Conservation (phyloP, 257 asterid genomes). For the Solanum chilense region DNA sequence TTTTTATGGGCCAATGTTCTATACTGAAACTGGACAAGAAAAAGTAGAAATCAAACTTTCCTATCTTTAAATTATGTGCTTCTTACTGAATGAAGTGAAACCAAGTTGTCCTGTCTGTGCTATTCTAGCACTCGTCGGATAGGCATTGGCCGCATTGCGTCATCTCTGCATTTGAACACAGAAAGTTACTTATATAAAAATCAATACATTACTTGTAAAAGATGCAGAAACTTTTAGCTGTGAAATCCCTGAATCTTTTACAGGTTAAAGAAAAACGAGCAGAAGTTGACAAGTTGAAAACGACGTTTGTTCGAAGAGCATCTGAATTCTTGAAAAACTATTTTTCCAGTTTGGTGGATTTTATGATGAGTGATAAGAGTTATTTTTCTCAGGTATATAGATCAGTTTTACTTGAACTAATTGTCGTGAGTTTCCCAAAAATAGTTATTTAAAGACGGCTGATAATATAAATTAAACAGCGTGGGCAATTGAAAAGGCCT, state of each 20-base stretch:
- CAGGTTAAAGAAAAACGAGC: constrained; percentile 90
- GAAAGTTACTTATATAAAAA: background rate
- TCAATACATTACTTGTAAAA: background rate
- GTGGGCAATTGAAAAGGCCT: constrained; percentile 95
- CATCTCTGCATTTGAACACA: background rate
- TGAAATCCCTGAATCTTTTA: constrained; percentile 9
- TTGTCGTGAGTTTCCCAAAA: background rate
- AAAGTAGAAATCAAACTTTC: background rate
- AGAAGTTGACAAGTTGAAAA: constrained; percentile 69
- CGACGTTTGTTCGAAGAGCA: constrained; percentile 75
- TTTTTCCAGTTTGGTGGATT: constrained; percentile 93
- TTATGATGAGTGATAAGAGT: constrained; percentile 89
- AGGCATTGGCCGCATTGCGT: background rate
- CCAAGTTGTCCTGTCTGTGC: background rate
- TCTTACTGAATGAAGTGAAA: background rate
- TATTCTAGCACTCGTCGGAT: background rate
- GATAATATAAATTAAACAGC: constrained; percentile 37
- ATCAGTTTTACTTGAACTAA: background rate
- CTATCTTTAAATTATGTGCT: background rate
- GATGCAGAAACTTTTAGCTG: background rate
- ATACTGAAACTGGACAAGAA: background rate
- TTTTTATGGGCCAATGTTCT: background rate
- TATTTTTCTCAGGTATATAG: constrained; percentile 84
- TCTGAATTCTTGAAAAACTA: constrained; percentile 81
- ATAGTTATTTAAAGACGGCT: constrained; percentile 4